phyloP scores from a whole-genome alignment of 495 filamentous ascomycete genomes.

The Pyronema domesticum region DNA sequence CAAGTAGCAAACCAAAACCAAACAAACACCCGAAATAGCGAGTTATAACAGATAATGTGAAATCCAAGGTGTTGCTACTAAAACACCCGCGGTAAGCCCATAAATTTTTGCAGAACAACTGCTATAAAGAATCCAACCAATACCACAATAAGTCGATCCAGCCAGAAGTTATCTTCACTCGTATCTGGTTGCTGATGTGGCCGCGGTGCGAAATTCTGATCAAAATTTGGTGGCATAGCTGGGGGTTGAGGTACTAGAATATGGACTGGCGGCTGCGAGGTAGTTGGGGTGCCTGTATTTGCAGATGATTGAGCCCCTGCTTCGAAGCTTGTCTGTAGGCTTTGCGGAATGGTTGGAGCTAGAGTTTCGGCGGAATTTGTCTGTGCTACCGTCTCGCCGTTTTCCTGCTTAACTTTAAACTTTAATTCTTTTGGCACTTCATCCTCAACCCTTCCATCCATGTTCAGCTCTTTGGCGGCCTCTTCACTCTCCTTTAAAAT shows the following conservation, averaged over 20 bases:
- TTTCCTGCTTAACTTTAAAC: slow-evolving; percentile 31
- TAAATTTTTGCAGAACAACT: neutral
- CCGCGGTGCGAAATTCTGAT: neutral
- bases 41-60: too few relatives aligned
- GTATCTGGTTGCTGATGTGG: neutral
- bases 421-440: slow-evolving; percentile 40
- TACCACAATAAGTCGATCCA: neutral
- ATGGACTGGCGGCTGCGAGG: neutral
- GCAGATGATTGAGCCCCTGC: neutral
- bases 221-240: neutral
- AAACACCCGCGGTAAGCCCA: neutral
- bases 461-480: slow-evolving; percentile 35
- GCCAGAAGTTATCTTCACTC: slow-evolving; percentile 1
- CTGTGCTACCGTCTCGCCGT: neutral
- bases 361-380: neutral
- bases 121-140: neutral
- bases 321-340: neutral
- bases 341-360: neutral
- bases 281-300: neutral
- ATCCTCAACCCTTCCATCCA: slow-evolving; percentile 32
- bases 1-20: too few relatives aligned
- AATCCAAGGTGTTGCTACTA: neutral
- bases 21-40: too few relatives aligned
- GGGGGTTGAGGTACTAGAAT: neutral
- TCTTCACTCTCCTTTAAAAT: slow-evolving; percentile 51